Evolutionary conservation across 2,329 filamentous ascomycete genomes (phyloP).

Genomic region (Ophiostoma sp.): DNA sequence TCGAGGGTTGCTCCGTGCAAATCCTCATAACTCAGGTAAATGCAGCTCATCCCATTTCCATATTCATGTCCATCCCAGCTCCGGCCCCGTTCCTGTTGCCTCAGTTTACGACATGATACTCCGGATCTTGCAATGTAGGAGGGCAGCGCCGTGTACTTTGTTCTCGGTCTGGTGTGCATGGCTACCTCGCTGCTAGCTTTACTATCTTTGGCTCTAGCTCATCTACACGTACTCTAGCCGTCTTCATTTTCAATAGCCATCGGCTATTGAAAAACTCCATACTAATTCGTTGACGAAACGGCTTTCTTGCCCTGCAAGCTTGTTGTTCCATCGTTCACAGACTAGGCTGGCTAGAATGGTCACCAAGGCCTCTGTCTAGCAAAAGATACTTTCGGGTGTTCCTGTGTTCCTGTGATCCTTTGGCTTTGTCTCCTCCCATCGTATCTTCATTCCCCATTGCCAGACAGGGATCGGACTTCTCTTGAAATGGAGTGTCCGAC

Average conservation of each 20-base stretch:
- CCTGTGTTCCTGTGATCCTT: background rate
- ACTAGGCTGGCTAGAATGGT: background rate
- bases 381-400: background rate
- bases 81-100: too few species aligned
- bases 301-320: background rate
- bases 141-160: too few species aligned
- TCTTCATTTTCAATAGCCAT: slow-evolving; percentile 2
- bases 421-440: background rate
- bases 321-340: background rate
- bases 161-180: too few species aligned
- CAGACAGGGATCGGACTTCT: background rate
- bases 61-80: too few species aligned
- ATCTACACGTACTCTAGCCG: too few species aligned
- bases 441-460: background rate
- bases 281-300: background rate
- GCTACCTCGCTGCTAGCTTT: background rate
- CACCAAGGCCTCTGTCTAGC: background rate
- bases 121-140: too few species aligned
- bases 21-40: too few species aligned
- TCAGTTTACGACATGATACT: too few species aligned
- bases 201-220: background rate
- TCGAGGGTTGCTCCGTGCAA: background rate
- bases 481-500: background rate
- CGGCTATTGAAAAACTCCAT: background rate
- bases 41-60: too few species aligned